Base-by-base conservation (phyloP, 345 rosid species). In the Camelina laxa region DNA sequence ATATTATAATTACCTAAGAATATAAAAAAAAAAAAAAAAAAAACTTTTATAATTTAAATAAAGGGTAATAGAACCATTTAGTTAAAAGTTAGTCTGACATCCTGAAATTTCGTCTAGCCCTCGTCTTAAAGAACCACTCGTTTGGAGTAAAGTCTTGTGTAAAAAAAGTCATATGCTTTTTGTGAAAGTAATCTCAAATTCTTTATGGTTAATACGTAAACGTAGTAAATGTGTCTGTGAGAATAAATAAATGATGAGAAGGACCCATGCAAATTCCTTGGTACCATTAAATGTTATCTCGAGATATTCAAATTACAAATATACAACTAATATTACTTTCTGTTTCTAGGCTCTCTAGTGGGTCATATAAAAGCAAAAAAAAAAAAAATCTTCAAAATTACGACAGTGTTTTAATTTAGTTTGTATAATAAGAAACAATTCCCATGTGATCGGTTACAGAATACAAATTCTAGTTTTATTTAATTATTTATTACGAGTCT, bases 281-380 rank as follows among this genome's bases (percentile, higher is more conserved):
- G 31, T 61, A 61, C 61, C 51, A 16, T 61, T 72, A 61, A 61
- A 72, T 72, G 69, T 62, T 72, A 54, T 70, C 75, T 70, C 49
- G 50, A 48, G 49, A 60, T 60, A 7, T n/a, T 71, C 49, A 35
- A 60, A 35, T 21, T 9, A 30, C 22, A 48, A 7, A 59, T 33
- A 56, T 39, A 39, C 33, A 9, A 38, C 14, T 55, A 27, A 1
- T 58, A 38, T 13, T 3, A 60, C 65, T 39, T 60, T 60, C 65
- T 39, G 47, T 19, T 39, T 24, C 27, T 24, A 24, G 4, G 4
- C 24, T 59, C 24, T 59, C 24, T 19, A 42, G 45, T 59, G 27
- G 64, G 64, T 36, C 65, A 60, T 60, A 1, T 22, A 2, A 45
- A 45, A 45, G n/a, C 17, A 15, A 35, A 17, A 4, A 0, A 60